Evolutionary conservation across 768 basidiomycete species (phyloP), one percentile per base, ranked within the genome.

Genomic region (Serpula lacrymans): DNA sequence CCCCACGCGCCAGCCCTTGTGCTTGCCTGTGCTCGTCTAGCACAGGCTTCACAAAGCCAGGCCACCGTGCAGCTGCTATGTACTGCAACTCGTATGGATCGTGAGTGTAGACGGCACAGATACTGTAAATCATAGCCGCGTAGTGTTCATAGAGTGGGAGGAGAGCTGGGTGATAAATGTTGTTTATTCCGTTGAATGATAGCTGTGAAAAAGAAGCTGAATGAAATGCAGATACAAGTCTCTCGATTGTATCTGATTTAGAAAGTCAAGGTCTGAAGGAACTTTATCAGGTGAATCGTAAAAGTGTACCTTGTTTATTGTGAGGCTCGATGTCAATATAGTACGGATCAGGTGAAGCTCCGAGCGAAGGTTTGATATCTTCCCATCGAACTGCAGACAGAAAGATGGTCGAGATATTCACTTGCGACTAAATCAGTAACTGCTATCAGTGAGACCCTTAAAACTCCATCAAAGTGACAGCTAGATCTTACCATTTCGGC

Each of bases 41-140:
- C 11, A 90, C 54, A 0, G 88, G 87, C 39, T 79, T 73, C 1
- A 83, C 73, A 49, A 88, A 90, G 2, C 80, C 83, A 0, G 88
- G 85, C 88, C 89, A 91, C 16, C 81, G 72, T 5, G 88, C 84
- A 0, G 83, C 80, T 2, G 84, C 78, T 21, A 91, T 74, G 52
- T 90, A 91, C 30, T 75, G 72, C 1, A 91, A 68, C 53, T 91
- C 88, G 35, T 77, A 57, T 1, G 79, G 75, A 51, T 89, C 81
- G 28, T 71, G 73, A 3, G 77, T 80, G 58, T 81, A 88, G 5
- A 77, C 70, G 16, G 72, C 72, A 53, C 87, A 80, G 22, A 76
- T 67, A 34, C 77, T 73, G 53, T 77, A 77, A 2, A 91, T 58
- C 8, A 75, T 66, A 6, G 73, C 66, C 14, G 71, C 55, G 46